phyloP scores from a whole-genome alignment of 495 filamentous ascomycete genomes.

The Penicillium egyptiacum region DNA sequence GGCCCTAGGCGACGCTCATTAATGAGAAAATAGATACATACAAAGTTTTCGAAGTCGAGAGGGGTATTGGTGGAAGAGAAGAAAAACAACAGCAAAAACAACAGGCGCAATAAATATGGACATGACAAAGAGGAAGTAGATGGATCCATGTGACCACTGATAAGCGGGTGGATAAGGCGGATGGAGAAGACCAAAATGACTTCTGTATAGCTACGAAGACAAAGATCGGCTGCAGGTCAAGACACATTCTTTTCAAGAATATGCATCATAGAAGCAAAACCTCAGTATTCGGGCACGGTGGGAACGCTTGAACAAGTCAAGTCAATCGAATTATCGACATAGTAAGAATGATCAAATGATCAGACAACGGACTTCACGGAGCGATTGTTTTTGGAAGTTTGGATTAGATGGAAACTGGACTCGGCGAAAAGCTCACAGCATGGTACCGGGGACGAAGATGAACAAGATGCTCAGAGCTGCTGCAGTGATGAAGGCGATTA shows the following conservation, averaged over 20 bases:
- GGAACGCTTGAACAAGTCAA: slow-evolving; percentile 5
- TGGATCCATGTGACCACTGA: slow-evolving; percentile 16
- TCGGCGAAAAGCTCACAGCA: slow-evolving; percentile 55
- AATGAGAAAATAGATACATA: slow-evolving; percentile 33
- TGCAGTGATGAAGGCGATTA: slow-evolving; percentile 70
- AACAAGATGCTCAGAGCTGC: slow-evolving; percentile 77
- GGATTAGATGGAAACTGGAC: background rate
- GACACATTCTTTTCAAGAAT: slow-evolving; percentile 2
- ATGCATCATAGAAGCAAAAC: slow-evolving; percentile 24
- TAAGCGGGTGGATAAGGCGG: slow-evolving; percentile 9
- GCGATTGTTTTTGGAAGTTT: slow-evolving; percentile 12
- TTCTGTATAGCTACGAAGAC: background rate
- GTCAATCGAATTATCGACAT: slow-evolving; percentile 2
- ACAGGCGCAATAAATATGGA: slow-evolving; percentile 27
- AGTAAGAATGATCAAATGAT: background rate
- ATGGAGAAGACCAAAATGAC: background rate
- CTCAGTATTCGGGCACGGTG: slow-evolving; percentile 8
- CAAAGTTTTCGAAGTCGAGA: slow-evolving; percentile 29
- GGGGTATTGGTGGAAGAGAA: slow-evolving; percentile 43
- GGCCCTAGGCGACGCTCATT: slow-evolving; percentile 28
- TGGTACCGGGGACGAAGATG: slow-evolving; percentile 88
- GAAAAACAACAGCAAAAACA: slow-evolving; percentile 18
- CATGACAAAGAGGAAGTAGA: slow-evolving; percentile 24
- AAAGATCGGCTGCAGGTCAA: background rate
- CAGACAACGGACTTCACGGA: background rate